These are phyloP conservation scores for Tylopilus rubrobrunneus DNA, from an alignment of 768 basidiomycete genomes.

Conservation along the genomic window DNA sequence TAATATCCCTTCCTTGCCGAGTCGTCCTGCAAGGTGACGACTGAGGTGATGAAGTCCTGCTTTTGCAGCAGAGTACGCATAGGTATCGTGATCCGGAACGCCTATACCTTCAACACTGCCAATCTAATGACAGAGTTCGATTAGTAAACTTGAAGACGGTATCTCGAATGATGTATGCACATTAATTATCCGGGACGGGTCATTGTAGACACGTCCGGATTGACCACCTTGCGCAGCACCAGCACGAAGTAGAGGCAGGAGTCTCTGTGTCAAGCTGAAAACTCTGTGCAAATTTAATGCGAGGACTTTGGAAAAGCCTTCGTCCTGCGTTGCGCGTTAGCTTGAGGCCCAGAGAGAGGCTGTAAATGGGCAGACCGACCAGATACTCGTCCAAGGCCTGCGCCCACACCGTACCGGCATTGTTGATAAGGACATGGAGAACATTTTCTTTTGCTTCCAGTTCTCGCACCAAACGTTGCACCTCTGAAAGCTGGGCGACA, in stretches of 20 bases:
- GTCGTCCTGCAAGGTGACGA: conserved; percentile 50
- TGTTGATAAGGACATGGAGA: conserved; percentile 60
- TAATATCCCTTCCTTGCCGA: conserved; percentile 55
- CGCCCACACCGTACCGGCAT: conserved; percentile 59
- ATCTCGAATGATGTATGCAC: conserved; percentile 30
- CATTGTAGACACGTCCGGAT: conserved; percentile 34
- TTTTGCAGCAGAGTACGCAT: conserved; percentile 65
- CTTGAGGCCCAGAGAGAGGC: not conserved
- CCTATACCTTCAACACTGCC: conserved; percentile 57
- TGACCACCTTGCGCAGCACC: conserved; percentile 40
- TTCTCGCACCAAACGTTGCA: conserved; percentile 49
- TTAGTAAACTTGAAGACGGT: not conserved
- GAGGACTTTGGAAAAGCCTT: conserved; percentile 57
- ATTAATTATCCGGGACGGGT: conserved; percentile 59
- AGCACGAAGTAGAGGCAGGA: conserved; percentile 52
- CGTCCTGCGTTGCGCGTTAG: conserved; percentile 35
- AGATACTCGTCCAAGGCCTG: conserved; percentile 44
- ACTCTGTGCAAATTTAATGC: conserved; percentile 61
- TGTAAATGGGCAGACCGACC: conserved; percentile 24
- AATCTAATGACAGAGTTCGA: conserved; percentile 36
- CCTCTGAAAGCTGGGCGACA: conserved; percentile 50
- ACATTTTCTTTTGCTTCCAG: conserved; percentile 48
- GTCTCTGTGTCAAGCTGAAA: conserved; percentile 60
- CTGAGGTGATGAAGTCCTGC: conserved; percentile 58
- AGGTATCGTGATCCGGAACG: conserved; percentile 57